Evolutionary conservation across 1,284 basidiomycete genomes (phyloP).

Genomic region (Moniliella sp.): DNA sequence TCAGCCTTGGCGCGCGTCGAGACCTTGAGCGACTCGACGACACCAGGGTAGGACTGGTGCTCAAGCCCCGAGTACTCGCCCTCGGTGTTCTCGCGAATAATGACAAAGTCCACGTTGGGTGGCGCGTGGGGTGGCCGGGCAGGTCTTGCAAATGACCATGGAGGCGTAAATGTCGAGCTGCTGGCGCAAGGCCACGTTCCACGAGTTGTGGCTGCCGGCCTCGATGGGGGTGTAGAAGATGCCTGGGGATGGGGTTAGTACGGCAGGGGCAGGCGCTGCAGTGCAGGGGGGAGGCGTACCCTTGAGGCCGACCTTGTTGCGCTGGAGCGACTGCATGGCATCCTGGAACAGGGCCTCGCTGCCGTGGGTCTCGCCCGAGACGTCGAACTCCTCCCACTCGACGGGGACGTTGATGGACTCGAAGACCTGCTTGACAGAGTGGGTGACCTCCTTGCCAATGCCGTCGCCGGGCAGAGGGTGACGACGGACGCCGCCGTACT

Average conservation of each 20-base stretch:
- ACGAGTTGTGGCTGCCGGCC: slow-evolving; percentile 84
- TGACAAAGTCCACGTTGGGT: slow-evolving; percentile 93
- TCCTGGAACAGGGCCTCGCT: slow-evolving; percentile 88
- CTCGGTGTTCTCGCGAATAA: slow-evolving; percentile 99
- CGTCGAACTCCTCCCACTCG: slow-evolving; percentile 96
- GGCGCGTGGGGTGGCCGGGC: slow-evolving; percentile 85
- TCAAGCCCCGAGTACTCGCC: slow-evolving; percentile 98
- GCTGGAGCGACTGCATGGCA: slow-evolving; percentile 83
- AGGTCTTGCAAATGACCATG: slow-evolving; percentile 92
- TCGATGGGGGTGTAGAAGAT: slow-evolving; percentile 97
- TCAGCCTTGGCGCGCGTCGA: slow-evolving; percentile 87
- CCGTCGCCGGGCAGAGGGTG: slow-evolving; percentile 48
- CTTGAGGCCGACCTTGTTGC: slow-evolving; percentile 94
- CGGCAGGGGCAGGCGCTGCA: background rate
- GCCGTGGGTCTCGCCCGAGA: slow-evolving; percentile 78
- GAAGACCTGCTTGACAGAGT: slow-evolving; percentile 97
- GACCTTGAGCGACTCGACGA: slow-evolving; percentile 94
- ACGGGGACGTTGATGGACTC: slow-evolving; percentile 91
- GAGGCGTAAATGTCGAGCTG: slow-evolving; percentile 98
- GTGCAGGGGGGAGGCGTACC: slow-evolving; percentile 41
- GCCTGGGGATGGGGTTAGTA: slow-evolving; percentile 40
- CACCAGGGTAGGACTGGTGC: slow-evolving; percentile 90
- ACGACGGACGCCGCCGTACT: slow-evolving; percentile 3
- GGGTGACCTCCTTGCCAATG: slow-evolving; percentile 57
- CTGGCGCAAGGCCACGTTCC: slow-evolving; percentile 99